Evolutionary conservation across 2,329 filamentous ascomycete species (phyloP), one percentile per base, ranked within the genome.

Genomic region (Simplicillium aogashimaense): DNA sequence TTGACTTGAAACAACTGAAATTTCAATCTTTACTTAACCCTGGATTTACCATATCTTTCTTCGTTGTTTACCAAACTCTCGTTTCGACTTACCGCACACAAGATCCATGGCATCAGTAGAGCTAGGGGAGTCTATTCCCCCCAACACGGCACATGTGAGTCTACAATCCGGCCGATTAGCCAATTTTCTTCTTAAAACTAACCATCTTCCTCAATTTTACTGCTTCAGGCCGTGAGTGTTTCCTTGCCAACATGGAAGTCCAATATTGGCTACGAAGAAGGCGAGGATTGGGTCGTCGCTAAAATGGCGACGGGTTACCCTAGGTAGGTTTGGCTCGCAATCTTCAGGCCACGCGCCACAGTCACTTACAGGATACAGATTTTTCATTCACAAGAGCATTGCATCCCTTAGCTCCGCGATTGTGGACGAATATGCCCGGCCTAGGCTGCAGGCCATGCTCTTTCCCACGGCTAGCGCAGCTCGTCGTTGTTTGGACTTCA

Each of bases 191-290:
- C 20, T 6, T 25, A 25, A 25, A 25, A 25, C 9, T 25, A 25
- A 25, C 9, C 20, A 25, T 25, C 9, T 25, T 15, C 7, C 38
- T 39, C n/a, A 20, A n/a, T n/a, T n/a, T 35, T 16, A 8, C 5
- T 34, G 20, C 3, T 15, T 2, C 40, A 95, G 89, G 92, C 90
- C 48, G 86, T 97, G 48, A 97, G 90, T 60, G 90, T 97, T 33
- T 97, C 92, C 13, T 69, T 98, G 18, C 92, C 92, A 31, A 94
- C 88, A 64, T 98, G 92, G 92, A 74, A 72, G 49, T 72, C 88
- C 48, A 97, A 94, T 53, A 71, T 98, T 31, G 90, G 79, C 32
- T 98, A 98, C 56, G 92, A 98, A 60, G 88, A 98, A 61, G 90
- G 88, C 38, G 75, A 94, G 57, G 69, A 81, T 42, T 92, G 86